Percentiles rank a stretch among this genome's conserved stretches.
Conservation (phyloP, 768 basidiomycete genomes). For the Imleria badia region DNA sequence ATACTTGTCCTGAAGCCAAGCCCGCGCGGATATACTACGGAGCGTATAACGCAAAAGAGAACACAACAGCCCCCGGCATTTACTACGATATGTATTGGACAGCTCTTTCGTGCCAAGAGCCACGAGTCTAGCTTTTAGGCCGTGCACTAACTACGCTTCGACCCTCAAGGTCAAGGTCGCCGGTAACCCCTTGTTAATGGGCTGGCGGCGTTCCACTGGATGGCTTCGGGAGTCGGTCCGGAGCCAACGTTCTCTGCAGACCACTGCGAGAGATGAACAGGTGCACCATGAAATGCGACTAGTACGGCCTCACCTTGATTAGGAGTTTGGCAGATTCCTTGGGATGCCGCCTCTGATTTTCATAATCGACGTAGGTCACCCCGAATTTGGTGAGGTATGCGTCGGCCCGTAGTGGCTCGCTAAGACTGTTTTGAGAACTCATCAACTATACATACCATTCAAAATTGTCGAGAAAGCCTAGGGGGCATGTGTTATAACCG, state of each 20-base stretch:
- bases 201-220: not conserved
- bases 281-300: not conserved
- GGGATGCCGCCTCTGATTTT: conserved; percentile 63
- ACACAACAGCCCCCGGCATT: not conserved
- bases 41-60: not conserved
- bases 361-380: conserved; percentile 69
- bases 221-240: not conserved
- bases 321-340: conserved; percentile 63
- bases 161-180: not conserved
- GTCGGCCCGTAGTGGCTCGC: conserved; percentile 44
- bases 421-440: not conserved
- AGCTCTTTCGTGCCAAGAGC: not conserved
- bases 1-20: too few species aligned
- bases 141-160: too few species aligned
- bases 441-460: conserved; percentile 47
- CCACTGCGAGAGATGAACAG: conserved; percentile 20
- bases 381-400: conserved; percentile 69
- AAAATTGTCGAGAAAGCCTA: conserved; percentile 69
- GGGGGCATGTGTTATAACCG: not conserved
- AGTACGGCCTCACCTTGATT: conserved; percentile 41
- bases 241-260: conserved; percentile 30
- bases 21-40: not conserved
- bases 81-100: not conserved
- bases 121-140: not conserved
- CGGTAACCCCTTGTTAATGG: not conserved